Conservation (phyloP, 441 rosid species). For the Eruca vesicaria region DNA sequence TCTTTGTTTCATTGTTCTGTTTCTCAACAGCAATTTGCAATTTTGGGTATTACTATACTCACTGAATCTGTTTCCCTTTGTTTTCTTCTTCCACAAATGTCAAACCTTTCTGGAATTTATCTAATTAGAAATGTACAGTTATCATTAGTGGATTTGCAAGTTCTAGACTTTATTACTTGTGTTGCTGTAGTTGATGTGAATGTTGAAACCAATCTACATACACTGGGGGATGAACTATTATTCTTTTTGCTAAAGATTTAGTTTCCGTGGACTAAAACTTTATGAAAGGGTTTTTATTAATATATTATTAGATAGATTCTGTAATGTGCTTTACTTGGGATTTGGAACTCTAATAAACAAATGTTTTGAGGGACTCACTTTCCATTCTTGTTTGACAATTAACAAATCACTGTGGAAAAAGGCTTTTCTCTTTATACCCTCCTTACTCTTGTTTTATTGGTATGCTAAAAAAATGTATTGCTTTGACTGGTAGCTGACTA, state of each 20-base stretch:
- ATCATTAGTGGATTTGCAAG: neutral
- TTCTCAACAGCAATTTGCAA: neutral
- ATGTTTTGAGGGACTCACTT: constrained; percentile 18
- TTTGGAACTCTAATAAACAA: constrained; percentile 27
- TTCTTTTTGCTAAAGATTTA: neutral
- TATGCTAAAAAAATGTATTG: constrained; percentile 6
- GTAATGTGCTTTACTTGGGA: constrained; percentile 30
- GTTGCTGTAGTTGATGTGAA: constrained; percentile 5
- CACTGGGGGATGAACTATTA: neutral
- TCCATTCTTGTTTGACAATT: constrained; percentile 15
- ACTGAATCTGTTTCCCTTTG: neutral
- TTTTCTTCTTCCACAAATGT: neutral
- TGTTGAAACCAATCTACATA: constrained; percentile 1
- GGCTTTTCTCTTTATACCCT: neutral
- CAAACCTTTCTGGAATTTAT: neutral
- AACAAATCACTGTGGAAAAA: constrained; percentile 9
- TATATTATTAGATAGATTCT: constrained; percentile 16
- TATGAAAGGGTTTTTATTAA: neutral
- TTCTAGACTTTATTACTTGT: neutral
- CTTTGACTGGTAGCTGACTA: neutral
- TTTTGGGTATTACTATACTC: too few relatives aligned
- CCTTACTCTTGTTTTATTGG: neutral
- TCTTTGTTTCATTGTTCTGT: neutral
- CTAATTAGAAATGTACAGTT: neutral
- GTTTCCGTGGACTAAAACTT: neutral